These are phyloP conservation scores for Dothistroma pini DNA, from an alignment of 2,329 filamentous ascomycete genomes.

Conservation along the genomic window DNA sequence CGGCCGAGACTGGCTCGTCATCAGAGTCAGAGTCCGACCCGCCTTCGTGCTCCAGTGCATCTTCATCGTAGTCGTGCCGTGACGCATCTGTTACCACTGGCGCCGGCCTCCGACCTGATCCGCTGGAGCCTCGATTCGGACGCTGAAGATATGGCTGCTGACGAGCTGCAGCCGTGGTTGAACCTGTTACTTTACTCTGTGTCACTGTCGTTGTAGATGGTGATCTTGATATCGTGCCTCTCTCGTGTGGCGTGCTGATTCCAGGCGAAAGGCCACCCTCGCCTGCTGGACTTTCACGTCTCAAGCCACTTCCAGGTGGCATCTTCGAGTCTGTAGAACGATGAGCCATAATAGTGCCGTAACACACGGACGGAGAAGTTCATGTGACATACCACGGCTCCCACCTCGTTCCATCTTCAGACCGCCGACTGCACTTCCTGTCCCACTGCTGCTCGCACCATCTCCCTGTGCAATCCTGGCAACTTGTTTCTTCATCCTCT, in stretches of 20 bases:
- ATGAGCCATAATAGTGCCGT: neutral
- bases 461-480: slow-evolving; percentile 50
- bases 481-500: slow-evolving; percentile 87
- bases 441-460: slow-evolving; percentile 44
- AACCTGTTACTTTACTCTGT: slow-evolving; percentile 32
- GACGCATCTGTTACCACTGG: slow-evolving; percentile 19
- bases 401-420: slow-evolving; percentile 50
- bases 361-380: neutral
- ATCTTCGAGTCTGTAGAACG: slow-evolving; percentile 16
- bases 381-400: slow-evolving; percentile 40
- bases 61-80: slow-evolving; percentile 26
- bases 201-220: slow-evolving; percentile 49
- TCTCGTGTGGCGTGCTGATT: slow-evolving; percentile 1
- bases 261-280: slow-evolving; percentile 6
- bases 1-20: slow-evolving; percentile 35
- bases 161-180: slow-evolving; percentile 12
- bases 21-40: slow-evolving; percentile 32
- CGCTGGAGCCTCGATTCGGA: slow-evolving; percentile 38
- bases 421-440: slow-evolving; percentile 34
- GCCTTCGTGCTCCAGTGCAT: slow-evolving; percentile 30
- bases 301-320: slow-evolving; percentile 10
- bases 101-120: slow-evolving; percentile 21
- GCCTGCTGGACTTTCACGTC: slow-evolving; percentile 12
- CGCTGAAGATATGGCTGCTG: slow-evolving; percentile 21
- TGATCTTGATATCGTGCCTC: slow-evolving; percentile 40